These are phyloP conservation scores for Postia placenta DNA, from an alignment of 768 basidiomycete genomes.

Conservation along the genomic window DNA sequence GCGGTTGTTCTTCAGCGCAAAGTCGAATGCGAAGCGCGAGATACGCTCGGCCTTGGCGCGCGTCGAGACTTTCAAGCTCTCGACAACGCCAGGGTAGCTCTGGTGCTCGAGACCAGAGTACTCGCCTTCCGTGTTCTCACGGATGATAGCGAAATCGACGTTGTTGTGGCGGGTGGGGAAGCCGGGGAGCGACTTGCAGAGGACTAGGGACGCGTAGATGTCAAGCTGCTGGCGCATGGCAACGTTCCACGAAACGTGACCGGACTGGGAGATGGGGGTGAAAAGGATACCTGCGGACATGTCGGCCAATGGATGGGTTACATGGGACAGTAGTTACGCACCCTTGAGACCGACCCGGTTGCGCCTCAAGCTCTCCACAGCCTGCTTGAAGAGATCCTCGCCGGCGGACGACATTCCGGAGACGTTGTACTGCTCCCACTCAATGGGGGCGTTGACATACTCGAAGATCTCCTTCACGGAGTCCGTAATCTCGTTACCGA, in stretches of 20 bases:
- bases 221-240: slow-evolving; percentile 99
- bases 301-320: not conserved
- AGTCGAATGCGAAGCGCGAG: slow-evolving; percentile 96
- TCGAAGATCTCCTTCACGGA: slow-evolving; percentile 99
- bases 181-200: slow-evolving; percentile 97
- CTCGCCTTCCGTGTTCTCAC: slow-evolving; percentile 99
- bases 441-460: slow-evolving; percentile 94
- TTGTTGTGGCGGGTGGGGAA: slow-evolving; percentile 93
- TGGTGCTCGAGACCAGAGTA: slow-evolving; percentile 98
- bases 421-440: slow-evolving; percentile 98
- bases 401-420: slow-evolving; percentile 93
- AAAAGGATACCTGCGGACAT: slow-evolving; percentile 80
- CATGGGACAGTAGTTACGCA: slow-evolving; percentile 27
- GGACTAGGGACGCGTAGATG: slow-evolving; percentile 96
- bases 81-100: slow-evolving; percentile 97
- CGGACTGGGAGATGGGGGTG: slow-evolving; percentile 93
- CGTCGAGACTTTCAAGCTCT: slow-evolving; percentile 96
- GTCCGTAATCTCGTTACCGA: slow-evolving; percentile 95
- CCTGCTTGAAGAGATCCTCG: slow-evolving; percentile 93
- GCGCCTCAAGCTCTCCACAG: slow-evolving; percentile 95
- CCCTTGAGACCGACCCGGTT: slow-evolving; percentile 99
- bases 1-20: slow-evolving; percentile 96
- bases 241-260: slow-evolving; percentile 99
- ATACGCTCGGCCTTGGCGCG: slow-evolving; percentile 95
- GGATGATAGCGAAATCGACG: slow-evolving; percentile 98